Base-by-base conservation (phyloP, 2,329 filamentous ascomycete genomes). In the Aspergillus nomiae region DNA sequence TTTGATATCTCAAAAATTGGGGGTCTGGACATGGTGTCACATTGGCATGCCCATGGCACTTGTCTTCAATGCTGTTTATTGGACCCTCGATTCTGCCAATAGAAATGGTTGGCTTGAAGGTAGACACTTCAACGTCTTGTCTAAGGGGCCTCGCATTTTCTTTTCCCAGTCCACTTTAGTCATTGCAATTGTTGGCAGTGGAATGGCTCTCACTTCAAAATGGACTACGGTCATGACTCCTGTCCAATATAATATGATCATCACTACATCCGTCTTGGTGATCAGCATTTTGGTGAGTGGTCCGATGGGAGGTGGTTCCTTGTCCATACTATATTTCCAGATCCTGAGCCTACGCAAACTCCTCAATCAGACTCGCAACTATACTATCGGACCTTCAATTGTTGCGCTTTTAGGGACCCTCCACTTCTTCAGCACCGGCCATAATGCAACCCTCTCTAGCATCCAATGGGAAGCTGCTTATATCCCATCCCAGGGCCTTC, bases 11-110 rank as follows among this genome's bases (percentile, higher is more conserved):
- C 8, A 10, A n/a, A 21, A 43, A 8, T 3, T 11, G 3, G 19
- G 19, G 19, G 8, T n/a, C 3, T 21, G 32, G 53, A 11, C 12
- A 38, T 55, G 53, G 53, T 55, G 16, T 16, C 53, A 55, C n/a
- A 38, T 0, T 98, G 97, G 81, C 97, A 98, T 74, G 90, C 93
- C 85, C 89, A 1, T 97, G 93, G 92, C 94, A 97, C 77, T 84
- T 97, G 21, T 26, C 8, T 36, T 55, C 30, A 55, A 55, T 24
- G 32, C 53, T 55, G 28, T 55, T 3, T 36, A 55, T 38, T 55
- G 53, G 53, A 24, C 53, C 5, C 30, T 55, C 19, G 34, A 55
- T 36, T 55, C 19, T 38, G 32, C 30, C 14, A 36, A 36, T 16
- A 36, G 14, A 16, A 16, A 16, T 36, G 34, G 34, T 36, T 36